A percentile compares a stretch with the other conserved stretches of the same genome.
Evolutionary conservation across 2,329 filamentous ascomycete genomes (phyloP).

Genomic region (Epichloe sp.): DNA sequence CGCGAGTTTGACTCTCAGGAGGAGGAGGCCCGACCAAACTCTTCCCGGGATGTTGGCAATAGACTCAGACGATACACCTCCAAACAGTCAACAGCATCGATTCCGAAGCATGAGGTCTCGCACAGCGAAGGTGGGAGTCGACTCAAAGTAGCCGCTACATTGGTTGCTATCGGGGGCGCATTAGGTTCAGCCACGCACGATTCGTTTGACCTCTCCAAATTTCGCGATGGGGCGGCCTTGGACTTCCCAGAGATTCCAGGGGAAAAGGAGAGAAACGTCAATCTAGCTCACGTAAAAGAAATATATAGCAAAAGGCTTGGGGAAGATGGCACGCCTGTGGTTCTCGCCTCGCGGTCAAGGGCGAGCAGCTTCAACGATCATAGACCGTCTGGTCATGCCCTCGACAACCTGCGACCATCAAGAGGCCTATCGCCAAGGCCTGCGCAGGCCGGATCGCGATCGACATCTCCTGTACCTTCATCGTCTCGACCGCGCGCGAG

Average conservation of each 20-base stretch:
- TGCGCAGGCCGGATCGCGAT: not conserved
- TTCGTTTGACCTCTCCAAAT: constrained; percentile 35
- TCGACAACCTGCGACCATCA: not conserved
- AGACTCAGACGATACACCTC: not conserved
- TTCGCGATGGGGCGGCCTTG: constrained; percentile 30
- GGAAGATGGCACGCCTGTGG: constrained; percentile 18
- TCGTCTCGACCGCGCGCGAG: constrained; percentile 5
- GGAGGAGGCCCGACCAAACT: not conserved
- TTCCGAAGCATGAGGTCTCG: not conserved
- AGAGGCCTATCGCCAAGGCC: constrained; percentile 4
- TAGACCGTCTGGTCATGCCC: not conserved
- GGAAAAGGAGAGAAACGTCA: constrained; percentile 19
- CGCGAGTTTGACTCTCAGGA: not conserved
- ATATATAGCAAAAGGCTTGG: constrained; percentile 25
- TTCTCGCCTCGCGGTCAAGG: constrained; percentile 17
- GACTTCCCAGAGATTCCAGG: constrained; percentile 45
- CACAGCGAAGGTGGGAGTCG: constrained; percentile 16
- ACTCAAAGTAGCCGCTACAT: constrained; percentile 26
- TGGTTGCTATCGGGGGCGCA: constrained; percentile 30
- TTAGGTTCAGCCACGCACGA: constrained; percentile 34
- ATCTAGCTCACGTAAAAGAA: constrained; percentile 24
- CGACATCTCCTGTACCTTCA: constrained; percentile 1
- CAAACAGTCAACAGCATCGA: not conserved
- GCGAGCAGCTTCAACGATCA: constrained; percentile 22
- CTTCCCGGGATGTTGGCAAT: not conserved